Evolutionary conservation across 768 basidiomycete genomes (phyloP).

Genomic region (Tricholoma bakamatsutake): DNA sequence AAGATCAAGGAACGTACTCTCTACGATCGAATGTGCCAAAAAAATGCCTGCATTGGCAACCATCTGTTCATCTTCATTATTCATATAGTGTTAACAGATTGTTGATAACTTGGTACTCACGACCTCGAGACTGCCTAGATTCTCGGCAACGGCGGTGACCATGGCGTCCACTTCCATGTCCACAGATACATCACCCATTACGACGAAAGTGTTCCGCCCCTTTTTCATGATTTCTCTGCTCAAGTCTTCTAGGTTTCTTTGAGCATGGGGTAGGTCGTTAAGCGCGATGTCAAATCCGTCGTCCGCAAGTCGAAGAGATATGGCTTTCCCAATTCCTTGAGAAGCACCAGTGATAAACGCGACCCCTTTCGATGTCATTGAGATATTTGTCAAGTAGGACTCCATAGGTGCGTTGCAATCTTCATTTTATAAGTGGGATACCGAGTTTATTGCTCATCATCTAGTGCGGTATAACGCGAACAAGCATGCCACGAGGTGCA

Average conservation of each 20-base stretch:
- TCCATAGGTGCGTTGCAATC: neutral
- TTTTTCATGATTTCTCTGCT: constrained; percentile 14
- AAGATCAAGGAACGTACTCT: constrained; percentile 6
- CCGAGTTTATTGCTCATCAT: too few species aligned
- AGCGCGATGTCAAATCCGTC: constrained; percentile 11
- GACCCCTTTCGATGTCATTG: constrained; percentile 6
- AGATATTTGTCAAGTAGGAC: neutral
- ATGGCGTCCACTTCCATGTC: constrained; percentile 19
- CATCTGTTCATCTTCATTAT: constrained; percentile 16
- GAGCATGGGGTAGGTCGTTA: constrained; percentile 29
- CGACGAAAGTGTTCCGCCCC: constrained; percentile 10
- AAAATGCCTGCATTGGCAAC: constrained; percentile 26
- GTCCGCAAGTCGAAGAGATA: constrained; percentile 8
- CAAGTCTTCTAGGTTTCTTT: neutral
- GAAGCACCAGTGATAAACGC: constrained; percentile 12
- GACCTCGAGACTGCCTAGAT: constrained; percentile 24
- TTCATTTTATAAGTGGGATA: neutral
- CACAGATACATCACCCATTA: constrained; percentile 16
- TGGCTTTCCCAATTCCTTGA: constrained; percentile 10
- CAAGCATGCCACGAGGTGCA: too few species aligned
- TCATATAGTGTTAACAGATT: neutral
- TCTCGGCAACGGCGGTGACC: constrained; percentile 14
- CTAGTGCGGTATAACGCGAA: too few species aligned
- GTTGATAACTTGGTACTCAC: constrained; percentile 13
- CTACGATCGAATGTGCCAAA: constrained; percentile 1